Evolutionary conservation across 164 flowering plant genomes (phyloP), one percentile per base, ranked within the genome.

Genomic region (Nymphaea thermarum): DNA sequence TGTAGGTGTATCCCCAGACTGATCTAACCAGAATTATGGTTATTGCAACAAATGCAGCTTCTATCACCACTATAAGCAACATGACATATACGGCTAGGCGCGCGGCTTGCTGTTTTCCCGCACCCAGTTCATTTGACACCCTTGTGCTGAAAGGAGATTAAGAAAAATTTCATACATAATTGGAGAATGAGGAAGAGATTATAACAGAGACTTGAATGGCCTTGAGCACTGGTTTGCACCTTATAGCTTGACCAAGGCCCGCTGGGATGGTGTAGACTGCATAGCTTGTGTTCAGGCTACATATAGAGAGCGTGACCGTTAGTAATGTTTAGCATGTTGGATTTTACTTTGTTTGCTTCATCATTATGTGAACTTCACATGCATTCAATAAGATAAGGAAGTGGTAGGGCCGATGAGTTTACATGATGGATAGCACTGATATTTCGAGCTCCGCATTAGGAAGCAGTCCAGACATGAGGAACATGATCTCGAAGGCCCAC

Each of bases 341-440:
- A 25, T 25, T 25, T 25, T 25, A 25, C 36, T 25, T 25, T 25
- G 36, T 25, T 1, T 25, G 36, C 36, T 25, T 25, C 36, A 0
- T 25, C 36, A 25, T 25, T 1, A 25, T 25, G 36, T 25, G 36
- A 25, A 25, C 36, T 25, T 25, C 36, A 25, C 36, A 25, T 25
- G 1, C 36, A 25, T 25, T 25, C 36, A 25, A 25, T 25, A 25
- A 25, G 36, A 25, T 1, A 25, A 25, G 36, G 36, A 1, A 25
- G 36, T 25, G 1, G 36, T n/a, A 6, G 25, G 3, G 25, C 16
- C 2, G 64, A 6, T 2, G 25, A 43, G 68, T 43, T 6, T 44
- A 85, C 90, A 87, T 79, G 67, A 86, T 77, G 3, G 93, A 83
- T 63, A 88, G 45, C 25, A 87, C 89, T 3, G 91, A 87, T 61